Evolutionary conservation across 345 rosid genomes (phyloP), one percentile per base, ranked within the genome.

Genomic region (Schrenkiella parvula): DNA sequence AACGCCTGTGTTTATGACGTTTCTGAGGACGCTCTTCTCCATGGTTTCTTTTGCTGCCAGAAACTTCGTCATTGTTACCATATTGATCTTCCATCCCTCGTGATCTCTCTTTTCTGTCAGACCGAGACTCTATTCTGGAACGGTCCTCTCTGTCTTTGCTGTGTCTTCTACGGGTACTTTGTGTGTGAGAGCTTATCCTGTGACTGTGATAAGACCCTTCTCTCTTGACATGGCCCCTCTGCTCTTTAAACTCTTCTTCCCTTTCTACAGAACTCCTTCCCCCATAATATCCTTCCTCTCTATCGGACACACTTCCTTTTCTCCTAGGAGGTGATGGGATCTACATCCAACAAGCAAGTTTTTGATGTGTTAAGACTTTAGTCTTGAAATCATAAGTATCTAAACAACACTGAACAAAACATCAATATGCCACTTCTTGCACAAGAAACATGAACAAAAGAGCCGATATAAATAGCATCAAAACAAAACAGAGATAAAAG

Each of bases 291-390:
- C 6, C 60, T 12, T 79, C 85, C 65, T 84, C 93, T 73, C 75
- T 80, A 22, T 82, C 83, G 2, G 51, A 48, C 26, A 81, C 78
- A 18, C 79, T 83, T 65, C 54, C 67, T 71, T 66, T 84, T 80
- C 86, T 88, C 86, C 86, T 80, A 9, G 96, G 99, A 5, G 91
- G 97, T 51, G 96, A 88, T 2, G 99, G 99, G 55, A 87, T 87
- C 96, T 93, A 71, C 43, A 75, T 84, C 23, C 47, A 62, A 61
- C 35, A 39, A 57, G 8, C 18, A 39, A 28, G 32, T n/a, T 15
- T 51, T 26, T 21, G 39, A 44, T 8, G 56, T 64, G 32, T 31
- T 7, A 11, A 61, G 59, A 13, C 41, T 64, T 50, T 17, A 29
- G 62, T 47, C 31, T 44, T 8, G 3, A 19, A 46, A 13, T 0